Evolutionary conservation across 2,329 filamentous ascomycete species (phyloP), one percentile per base, ranked within the genome.

Genomic region (Penicillium sp.): DNA sequence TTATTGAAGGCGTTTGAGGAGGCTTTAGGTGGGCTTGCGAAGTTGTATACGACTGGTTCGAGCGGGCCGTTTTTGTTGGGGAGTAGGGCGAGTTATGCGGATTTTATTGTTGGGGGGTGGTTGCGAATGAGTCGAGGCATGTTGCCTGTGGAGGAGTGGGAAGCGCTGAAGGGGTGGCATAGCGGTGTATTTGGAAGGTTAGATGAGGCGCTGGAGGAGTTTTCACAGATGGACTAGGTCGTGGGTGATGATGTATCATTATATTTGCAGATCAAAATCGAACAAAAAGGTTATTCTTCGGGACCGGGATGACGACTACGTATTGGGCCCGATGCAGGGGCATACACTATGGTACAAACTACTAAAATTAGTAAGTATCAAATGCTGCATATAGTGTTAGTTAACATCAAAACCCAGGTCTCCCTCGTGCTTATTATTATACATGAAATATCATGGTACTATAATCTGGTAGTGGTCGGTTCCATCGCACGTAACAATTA

Each of bases 61-160:
- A 69, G 59, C 13, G 82, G 82, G 7, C 79, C 81, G 0, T 85
- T 81, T 48, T 25, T 85, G 1, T 70, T 82, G 2, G 82, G 82
- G 0, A 47, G 60, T 1, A 65, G 61, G 65, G 73, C 76, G 1
- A 79, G 65, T 44, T 84, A 85, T 72, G 82, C 81, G 1, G 84
- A 86, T 63, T 64, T 84, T 0, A 82, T 85, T 34, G 77, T 86
- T 0, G 83, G 82, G 1, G 81, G 72, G 0, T 86, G 84, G 83
- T 54, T 86, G 66, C 72, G 75, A 6, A 81, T 83, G 78, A 62
- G 78, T 52, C 59, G 62, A 4, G 66, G 40, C 15, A 75, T 72
- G 27, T 64, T 84, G 53, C 77, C 77, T 51, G 63, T 53, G 58
- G 63, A 2, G 19, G 82, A 84, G 56, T 84, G 81, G 81, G 64